These are phyloP conservation scores for Kandelia obovata DNA, from an alignment of 345 rosid genomes.

Conservation along the genomic window DNA sequence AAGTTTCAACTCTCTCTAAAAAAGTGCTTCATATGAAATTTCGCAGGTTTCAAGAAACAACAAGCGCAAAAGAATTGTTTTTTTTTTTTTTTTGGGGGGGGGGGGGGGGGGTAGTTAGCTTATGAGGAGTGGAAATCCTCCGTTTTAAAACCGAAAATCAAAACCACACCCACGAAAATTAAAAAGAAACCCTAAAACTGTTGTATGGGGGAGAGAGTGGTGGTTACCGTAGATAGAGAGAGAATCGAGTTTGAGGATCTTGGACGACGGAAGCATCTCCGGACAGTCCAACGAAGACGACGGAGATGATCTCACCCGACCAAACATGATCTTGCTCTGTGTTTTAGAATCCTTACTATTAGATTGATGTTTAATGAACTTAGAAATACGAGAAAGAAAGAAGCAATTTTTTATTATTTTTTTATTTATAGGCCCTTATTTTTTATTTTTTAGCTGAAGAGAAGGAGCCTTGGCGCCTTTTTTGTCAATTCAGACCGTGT, in stretches of 20 bases:
- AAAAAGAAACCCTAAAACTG: too few relatives aligned
- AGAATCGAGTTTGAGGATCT: conserved; percentile 72
- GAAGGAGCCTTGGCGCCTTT: too few relatives aligned
- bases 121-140: conserved; percentile 81
- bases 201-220: background rate
- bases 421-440: too few relatives aligned
- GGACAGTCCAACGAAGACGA: conserved; percentile 53
- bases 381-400: too few relatives aligned
- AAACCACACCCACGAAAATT: too few relatives aligned
- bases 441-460: too few relatives aligned
- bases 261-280: conserved; percentile 52
- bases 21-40: background rate
- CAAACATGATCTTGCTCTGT: conserved; percentile 47
- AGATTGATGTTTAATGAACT: background rate
- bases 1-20: background rate
- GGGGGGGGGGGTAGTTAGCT: too few relatives aligned
- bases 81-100: too few relatives aligned
- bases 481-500: too few relatives aligned
- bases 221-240: conserved; percentile 75
- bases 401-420: too few relatives aligned
- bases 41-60: conserved; percentile 65
- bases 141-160: conserved; percentile 15
- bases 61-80: conserved; percentile 52
- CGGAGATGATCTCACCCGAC: conserved; percentile 56
- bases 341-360: background rate